Conservation (phyloP, 306 rosid genomes). For the Cucumis hystrix region DNA sequence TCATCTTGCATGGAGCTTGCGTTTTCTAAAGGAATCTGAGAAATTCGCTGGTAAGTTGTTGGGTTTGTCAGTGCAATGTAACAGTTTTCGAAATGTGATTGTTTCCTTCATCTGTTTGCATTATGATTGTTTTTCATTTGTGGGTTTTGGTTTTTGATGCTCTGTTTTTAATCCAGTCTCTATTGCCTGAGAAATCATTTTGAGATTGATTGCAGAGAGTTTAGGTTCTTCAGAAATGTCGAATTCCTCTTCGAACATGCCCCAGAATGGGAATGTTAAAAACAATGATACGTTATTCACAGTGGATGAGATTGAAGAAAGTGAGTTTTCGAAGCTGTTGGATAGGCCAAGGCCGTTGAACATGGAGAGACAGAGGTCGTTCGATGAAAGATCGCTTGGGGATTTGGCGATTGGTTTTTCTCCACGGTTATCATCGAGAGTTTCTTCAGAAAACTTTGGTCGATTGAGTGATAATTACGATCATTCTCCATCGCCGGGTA, state of each 20-base stretch:
- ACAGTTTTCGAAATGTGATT: no score
- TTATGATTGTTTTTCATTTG: not conserved
- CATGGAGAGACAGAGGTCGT: slow-evolving; percentile 63
- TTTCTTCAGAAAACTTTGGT: slow-evolving; percentile 21
- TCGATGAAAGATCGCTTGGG: slow-evolving; percentile 45
- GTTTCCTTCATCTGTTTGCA: not conserved
- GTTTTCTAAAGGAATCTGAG: not conserved
- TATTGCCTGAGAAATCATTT: not conserved
- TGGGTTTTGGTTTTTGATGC: not conserved
- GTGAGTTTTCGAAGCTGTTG: slow-evolving; percentile 39
- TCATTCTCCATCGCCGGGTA: slow-evolving; percentile 23
- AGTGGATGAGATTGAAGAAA: slow-evolving; percentile 31
- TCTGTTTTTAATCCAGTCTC: not conserved
- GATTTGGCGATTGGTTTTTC: slow-evolving; percentile 43
- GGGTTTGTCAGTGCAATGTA: not conserved
- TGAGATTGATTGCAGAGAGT: slow-evolving; percentile 23
- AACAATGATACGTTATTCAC: slow-evolving; percentile 9
- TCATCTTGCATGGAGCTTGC: slow-evolving; percentile 10
- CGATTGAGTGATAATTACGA: slow-evolving; percentile 34
- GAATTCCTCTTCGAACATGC: slow-evolving; percentile 11
- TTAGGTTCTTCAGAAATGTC: slow-evolving; percentile 20
- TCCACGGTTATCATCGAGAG: slow-evolving; percentile 24
- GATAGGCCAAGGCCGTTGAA: slow-evolving; percentile 57
- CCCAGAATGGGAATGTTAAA: slow-evolving; percentile 34
- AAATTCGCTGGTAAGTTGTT: not conserved